Evolutionary conservation across 164 flowering plant species (phyloP).

Genomic region (Vitis vinifera): ASM3070453v1 NC_081818.1:22503501-22504000

Average conservation of each 20-base stretch:
- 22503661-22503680: not conserved
- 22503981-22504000: too few relatives aligned
- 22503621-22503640: not conserved
- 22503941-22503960: too few relatives aligned
- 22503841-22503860: slow-evolving; percentile 95
- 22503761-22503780: slow-evolving; percentile 78
- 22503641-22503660: not conserved
- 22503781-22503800: slow-evolving; percentile 78
- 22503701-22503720: slow-evolving; percentile 87
- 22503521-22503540: not conserved
- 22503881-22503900: slow-evolving; percentile 74
- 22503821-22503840: slow-evolving; percentile 51
- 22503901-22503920: slow-evolving; percentile 18
- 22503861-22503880: slow-evolving; percentile 92
- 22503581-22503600: not conserved
- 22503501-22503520: not conserved
- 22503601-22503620: not conserved
- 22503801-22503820: slow-evolving; percentile 48
- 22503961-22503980: too few relatives aligned
- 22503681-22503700: slow-evolving; percentile 19
- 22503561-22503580: not conserved
- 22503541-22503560: not conserved
- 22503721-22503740: slow-evolving; percentile 53
- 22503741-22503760: slow-evolving; percentile 43
- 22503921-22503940: too few relatives aligned